Evolutionary conservation across 352 stramenopile species (phyloP), one percentile per base, ranked within the genome.

Genomic region (Globisporangium splendens): DNA sequence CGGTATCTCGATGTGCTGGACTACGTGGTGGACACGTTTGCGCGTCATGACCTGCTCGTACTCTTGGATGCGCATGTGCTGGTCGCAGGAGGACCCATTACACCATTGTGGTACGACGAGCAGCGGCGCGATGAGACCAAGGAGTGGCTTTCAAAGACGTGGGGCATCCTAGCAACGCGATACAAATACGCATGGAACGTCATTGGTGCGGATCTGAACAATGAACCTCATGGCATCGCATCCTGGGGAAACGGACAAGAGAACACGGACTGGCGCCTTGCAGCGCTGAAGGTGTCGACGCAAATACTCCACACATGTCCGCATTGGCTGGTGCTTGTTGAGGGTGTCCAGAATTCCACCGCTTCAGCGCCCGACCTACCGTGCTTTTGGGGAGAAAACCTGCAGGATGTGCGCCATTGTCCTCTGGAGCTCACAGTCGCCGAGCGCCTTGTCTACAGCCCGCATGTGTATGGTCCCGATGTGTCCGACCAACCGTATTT

Each of bases 1-100:
- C 54, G 31, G n/a, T 87, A 81, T 50, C 53, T 84, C 50, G 77
- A 84, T 54, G 72, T 87, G 21, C 43, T 87, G 35, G 74, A 87
- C 49, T 73, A 87, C 50, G 58, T 74, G 2, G 59, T 84, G 21
- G 56, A 66, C 4, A 58, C 68, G 24, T 61, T 83, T 14, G 65
- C 52, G 2, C 46, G 61, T 12, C 55, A 70, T 43, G 50, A 69
- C 4, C 42, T 87, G 21, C 60, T 87, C 54, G 68, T 84, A 28
- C 48, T 87, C 28, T 50, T 87, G 39, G 77, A 87, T 48, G 60
- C 63, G 0, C 77, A 87, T 20, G 70, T 87, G 50, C 73, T 87
- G 46, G 56, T 69, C 22, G 65, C 63, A 7, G 70, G 61, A 18
- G 62, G 68, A 42, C 31, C 46, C 14, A 87, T 87, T 41, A 65